These are phyloP conservation scores for Candida quercuum DNA, from an alignment of 805 yeast species.

Conservation along the genomic window DNA sequence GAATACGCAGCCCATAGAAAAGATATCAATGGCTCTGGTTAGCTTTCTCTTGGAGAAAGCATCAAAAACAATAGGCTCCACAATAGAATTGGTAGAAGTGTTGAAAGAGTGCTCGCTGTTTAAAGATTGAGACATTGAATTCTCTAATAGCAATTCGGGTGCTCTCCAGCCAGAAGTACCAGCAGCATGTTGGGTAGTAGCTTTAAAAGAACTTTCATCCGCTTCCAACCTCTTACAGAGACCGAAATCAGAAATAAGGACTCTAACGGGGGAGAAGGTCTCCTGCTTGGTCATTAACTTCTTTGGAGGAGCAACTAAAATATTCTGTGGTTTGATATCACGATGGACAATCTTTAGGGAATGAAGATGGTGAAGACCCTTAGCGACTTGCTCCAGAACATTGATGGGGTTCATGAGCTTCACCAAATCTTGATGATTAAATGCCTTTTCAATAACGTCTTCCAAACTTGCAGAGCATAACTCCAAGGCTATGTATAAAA, in stretches of 20 bases:
- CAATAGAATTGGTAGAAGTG: conserved; percentile 20
- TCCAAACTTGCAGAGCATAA: conserved; percentile 86
- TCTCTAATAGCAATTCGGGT: conserved; percentile 68
- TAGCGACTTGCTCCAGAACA: conserved; percentile 68
- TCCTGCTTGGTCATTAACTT: conserved; percentile 26
- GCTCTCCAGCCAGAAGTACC: conserved; percentile 99
- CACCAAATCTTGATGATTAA: conserved; percentile 31
- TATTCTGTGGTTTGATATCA: conserved; percentile 91
- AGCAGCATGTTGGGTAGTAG: conserved; percentile 88
- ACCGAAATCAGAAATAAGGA: conserved; percentile 93
- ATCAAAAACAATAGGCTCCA: conserved; percentile 33
- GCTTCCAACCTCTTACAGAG: conserved; percentile 86
- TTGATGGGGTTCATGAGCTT: conserved; percentile 43
- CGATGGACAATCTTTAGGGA: conserved; percentile 83
- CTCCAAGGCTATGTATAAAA: conserved; percentile 89
- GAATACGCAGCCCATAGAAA: conserved; percentile 92
- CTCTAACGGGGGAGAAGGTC: conserved; percentile 44
- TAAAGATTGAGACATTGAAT: conserved; percentile 11
- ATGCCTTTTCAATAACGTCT: conserved; percentile 62
- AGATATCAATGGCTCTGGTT: conserved; percentile 88
- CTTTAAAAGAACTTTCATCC: conserved; percentile 90
- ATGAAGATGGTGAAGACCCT: conserved; percentile 84
- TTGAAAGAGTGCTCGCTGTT: conserved; percentile 20
- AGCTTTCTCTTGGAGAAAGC: conserved; percentile 49
- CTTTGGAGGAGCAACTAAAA: conserved; percentile 71